A percentile compares a stretch with the other conserved stretches of the same genome.
These are phyloP conservation scores for Suillus brevipes DNA, from an alignment of 768 basidiomycete genomes.

Conservation along the genomic window DNA sequence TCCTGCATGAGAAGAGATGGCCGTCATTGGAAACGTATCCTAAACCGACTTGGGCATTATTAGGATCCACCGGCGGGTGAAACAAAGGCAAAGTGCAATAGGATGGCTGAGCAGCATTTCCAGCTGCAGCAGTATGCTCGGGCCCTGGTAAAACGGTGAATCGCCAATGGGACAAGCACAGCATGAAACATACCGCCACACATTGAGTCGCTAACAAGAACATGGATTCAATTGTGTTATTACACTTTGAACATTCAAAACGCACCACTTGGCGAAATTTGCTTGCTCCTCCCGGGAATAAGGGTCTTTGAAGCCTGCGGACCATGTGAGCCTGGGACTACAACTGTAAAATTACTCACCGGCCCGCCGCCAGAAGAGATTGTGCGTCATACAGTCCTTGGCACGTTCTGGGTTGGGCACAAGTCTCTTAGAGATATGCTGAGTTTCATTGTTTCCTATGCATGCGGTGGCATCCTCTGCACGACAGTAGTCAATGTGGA, in stretches of 20 bases:
- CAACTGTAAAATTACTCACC: slow-evolving; percentile 35
- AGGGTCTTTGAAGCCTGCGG: slow-evolving; percentile 60
- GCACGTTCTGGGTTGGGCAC: slow-evolving; percentile 45
- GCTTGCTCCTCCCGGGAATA: slow-evolving; percentile 58
- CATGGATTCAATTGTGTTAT: neutral
- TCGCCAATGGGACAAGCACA: neutral
- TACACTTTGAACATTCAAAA: neutral
- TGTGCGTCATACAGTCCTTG: slow-evolving; percentile 58
- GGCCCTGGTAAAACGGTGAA: slow-evolving; percentile 36
- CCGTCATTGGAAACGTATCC: slow-evolving; percentile 60
- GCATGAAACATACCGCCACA: slow-evolving; percentile 40
- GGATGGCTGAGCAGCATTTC: slow-evolving; percentile 46
- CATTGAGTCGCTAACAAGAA: slow-evolving; percentile 44
- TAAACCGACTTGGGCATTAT: slow-evolving; percentile 27
- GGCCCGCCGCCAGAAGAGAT: slow-evolving; percentile 56
- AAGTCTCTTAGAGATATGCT: slow-evolving; percentile 47
- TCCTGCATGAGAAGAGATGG: slow-evolving; percentile 52
- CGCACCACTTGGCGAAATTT: slow-evolving; percentile 56
- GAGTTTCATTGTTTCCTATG: slow-evolving; percentile 38
- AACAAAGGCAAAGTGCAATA: slow-evolving; percentile 56
- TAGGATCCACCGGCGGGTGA: slow-evolving; percentile 40
- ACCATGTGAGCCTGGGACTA: neutral
- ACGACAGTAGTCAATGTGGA: slow-evolving; percentile 58
- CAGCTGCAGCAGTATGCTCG: slow-evolving; percentile 46
- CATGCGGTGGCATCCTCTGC: slow-evolving; percentile 39